A percentile compares a stretch with the other conserved stretches of the same genome.
Conservation (phyloP, 2,329 filamentous ascomycete species). For the Colletotrichum scovillei region DNA sequence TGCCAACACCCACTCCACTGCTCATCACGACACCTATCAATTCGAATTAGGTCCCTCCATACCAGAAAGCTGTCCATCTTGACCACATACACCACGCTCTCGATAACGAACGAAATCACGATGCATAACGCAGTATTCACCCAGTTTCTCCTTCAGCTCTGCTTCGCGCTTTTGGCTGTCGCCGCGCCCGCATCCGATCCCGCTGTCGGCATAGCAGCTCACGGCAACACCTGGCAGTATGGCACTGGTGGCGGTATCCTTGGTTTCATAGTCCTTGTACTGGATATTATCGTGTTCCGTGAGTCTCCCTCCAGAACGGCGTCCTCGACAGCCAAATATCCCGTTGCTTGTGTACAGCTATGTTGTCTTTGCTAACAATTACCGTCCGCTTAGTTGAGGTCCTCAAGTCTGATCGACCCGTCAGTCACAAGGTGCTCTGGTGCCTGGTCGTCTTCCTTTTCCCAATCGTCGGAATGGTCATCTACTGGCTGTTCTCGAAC, state of each 20-base stretch:
- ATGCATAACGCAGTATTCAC: slow-evolving; percentile 42
- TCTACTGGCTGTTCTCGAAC: slow-evolving; percentile 75
- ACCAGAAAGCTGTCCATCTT: not conserved
- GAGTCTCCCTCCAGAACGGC: slow-evolving; percentile 44
- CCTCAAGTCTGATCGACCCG: slow-evolving; percentile 70
- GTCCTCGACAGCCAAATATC: not conserved
- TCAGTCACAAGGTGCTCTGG: slow-evolving; percentile 70
- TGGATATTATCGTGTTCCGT: slow-evolving; percentile 74
- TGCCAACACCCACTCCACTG: not conserved
- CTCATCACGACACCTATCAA: not conserved
- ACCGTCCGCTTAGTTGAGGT: slow-evolving; percentile 66
- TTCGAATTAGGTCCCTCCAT: not conserved
- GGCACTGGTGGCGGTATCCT: slow-evolving; percentile 71
- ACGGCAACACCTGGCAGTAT: slow-evolving; percentile 64
- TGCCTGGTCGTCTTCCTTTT: slow-evolving; percentile 73
- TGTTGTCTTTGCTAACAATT: slow-evolving; percentile 21
- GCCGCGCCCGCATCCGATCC: slow-evolving; percentile 63
- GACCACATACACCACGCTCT: not conserved
- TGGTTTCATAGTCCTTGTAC: slow-evolving; percentile 69
- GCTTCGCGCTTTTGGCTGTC: slow-evolving; percentile 59
- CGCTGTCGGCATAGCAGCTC: slow-evolving; percentile 50
- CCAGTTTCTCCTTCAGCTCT: slow-evolving; percentile 62
- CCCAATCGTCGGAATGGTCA: slow-evolving; percentile 69
- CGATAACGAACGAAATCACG: not conserved
- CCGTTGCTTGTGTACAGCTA: too few relatives aligned